Evolutionary conservation across 1,284 basidiomycete genomes (phyloP), one percentile per base, ranked within the genome.

Genomic region (Puccinia triticina): DNA sequence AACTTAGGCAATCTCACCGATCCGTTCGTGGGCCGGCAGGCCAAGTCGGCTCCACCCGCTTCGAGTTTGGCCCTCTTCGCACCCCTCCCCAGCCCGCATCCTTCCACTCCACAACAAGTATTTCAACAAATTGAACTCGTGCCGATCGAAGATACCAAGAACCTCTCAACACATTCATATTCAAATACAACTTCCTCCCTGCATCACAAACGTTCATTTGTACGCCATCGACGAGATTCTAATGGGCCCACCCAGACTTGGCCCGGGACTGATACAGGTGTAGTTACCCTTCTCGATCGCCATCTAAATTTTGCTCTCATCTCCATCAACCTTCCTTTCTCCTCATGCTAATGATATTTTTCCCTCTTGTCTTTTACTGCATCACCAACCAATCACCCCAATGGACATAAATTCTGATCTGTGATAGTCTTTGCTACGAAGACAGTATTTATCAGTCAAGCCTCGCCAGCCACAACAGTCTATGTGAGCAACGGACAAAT

Each of bases 401-500:
- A 67, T 26, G 4, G 26, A 43, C 4, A 23, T 46, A 7, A 7
- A 43, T 69, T 14, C 12, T 66, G n/a, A 29, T 4, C 34, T 32
- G 7, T 29, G 8, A 16, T n/a, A 73, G 71, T 73, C 48, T 73
- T 53, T 34, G 71, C 71, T 7, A 73, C 71, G 48, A 73, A 73
- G 48, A 73, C 71, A 0, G 48, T 73, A 26, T 73, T 53, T 26
- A 50, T 73, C 16, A 73, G 71, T 43, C 48, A 48, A 73, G 46
- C 71, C 37, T 48, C 26, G 11, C 71, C 71, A 14, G 32, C 71
- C 16, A 73, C 48, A 23, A 73, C 71, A 18, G 71, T 73, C 26
- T 73, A 23, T 53, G 71, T 73, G 5, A 73, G 71, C 29, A 73
- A 73, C 29, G 71, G 71, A 21, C 71, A 73, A 32, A 55, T 73